Percentiles rank a stretch among this genome's conserved stretches.
These are phyloP conservation scores for Tilletia indica DNA, from an alignment of 1,284 basidiomycete species.

Conservation along the genomic window DNA sequence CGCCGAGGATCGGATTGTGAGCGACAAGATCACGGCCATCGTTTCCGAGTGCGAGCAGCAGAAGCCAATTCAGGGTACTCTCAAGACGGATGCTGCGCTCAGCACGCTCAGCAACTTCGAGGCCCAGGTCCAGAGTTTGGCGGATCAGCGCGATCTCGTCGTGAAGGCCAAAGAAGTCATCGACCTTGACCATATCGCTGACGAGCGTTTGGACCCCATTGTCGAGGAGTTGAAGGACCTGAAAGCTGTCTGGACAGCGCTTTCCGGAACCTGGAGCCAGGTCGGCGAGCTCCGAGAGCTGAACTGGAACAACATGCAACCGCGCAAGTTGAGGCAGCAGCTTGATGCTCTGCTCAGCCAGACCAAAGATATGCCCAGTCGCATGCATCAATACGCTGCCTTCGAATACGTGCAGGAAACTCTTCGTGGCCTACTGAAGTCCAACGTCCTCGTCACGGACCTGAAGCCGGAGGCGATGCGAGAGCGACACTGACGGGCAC, in stretches of 20 bases:
- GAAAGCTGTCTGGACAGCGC: conserved; percentile 97
- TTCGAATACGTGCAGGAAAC: conserved; percentile 97
- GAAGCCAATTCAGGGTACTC: conserved; percentile 89
- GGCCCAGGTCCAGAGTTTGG: conserved; percentile 78
- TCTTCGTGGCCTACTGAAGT: conserved; percentile 79
- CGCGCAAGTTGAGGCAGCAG: conserved; percentile 89
- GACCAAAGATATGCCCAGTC: conserved; percentile 96
- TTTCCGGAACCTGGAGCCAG: conserved; percentile 95
- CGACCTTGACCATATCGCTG: conserved; percentile 83
- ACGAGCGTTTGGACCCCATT: conserved; percentile 86
- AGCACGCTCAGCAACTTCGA: conserved; percentile 93
- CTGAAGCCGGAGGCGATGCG: conserved; percentile 95
- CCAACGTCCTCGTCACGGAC: conserved; percentile 82
- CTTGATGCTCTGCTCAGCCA: conserved; percentile 83
- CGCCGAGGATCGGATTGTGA: conserved; percentile 89
- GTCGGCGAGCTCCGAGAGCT: conserved; percentile 83
- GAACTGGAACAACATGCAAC: conserved; percentile 78
- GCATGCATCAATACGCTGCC: conserved; percentile 98
- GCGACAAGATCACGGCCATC: conserved; percentile 72
- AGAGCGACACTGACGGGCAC: conserved; percentile 95
- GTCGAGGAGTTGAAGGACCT: conserved; percentile 93
- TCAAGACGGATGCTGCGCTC: conserved; percentile 92
- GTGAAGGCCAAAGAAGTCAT: conserved; percentile 93
- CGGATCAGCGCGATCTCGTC: conserved; percentile 90
- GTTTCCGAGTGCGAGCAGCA: conserved; percentile 91